Conservation (phyloP, 768 basidiomycete species). For the Gymnopilus dilepis region DNA sequence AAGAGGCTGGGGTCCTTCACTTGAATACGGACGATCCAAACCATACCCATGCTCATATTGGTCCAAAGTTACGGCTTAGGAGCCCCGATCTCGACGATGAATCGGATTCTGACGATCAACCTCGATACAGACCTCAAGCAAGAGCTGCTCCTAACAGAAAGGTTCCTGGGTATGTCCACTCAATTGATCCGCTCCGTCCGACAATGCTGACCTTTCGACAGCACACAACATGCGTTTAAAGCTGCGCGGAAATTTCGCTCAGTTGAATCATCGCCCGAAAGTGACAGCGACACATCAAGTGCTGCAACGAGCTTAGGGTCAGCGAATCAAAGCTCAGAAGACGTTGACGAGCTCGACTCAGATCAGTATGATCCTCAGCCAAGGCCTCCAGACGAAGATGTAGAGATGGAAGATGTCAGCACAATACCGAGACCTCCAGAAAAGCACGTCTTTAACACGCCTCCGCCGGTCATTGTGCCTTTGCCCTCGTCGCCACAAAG, state of each 20-base stretch:
- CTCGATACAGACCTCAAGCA: constrained; percentile 10
- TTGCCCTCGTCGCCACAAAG: constrained; percentile 8
- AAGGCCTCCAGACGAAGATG: not conserved
- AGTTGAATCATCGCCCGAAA: constrained; percentile 1
- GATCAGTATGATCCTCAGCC: constrained; percentile 12
- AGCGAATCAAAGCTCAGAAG: not conserved
- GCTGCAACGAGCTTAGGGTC: not conserved
- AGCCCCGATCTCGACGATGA: not conserved
- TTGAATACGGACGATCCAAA: constrained; percentile 10
- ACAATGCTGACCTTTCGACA: not conserved
- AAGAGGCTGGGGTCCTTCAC: not conserved
- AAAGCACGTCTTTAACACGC: constrained; percentile 3
- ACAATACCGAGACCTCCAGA: not conserved
- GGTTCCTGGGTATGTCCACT: not conserved
- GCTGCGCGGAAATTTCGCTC: constrained; percentile 18
- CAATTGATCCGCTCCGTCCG: not conserved
- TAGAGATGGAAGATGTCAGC: constrained; percentile 10
- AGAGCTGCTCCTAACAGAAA: not conserved
- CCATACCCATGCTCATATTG: constrained; percentile 10
- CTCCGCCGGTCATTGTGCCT: constrained; percentile 22
- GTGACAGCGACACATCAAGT: not conserved
- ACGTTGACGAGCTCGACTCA: constrained; percentile 20
- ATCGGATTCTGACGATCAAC: constrained; percentile 12
- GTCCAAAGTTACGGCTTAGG: constrained; percentile 15
- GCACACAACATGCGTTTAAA: constrained; percentile 7